Evolutionary conservation across 192 early-diverging fungal species (phyloP), one percentile per base, ranked within the genome.

Genomic region (Umbelopsis sp.): DNA sequence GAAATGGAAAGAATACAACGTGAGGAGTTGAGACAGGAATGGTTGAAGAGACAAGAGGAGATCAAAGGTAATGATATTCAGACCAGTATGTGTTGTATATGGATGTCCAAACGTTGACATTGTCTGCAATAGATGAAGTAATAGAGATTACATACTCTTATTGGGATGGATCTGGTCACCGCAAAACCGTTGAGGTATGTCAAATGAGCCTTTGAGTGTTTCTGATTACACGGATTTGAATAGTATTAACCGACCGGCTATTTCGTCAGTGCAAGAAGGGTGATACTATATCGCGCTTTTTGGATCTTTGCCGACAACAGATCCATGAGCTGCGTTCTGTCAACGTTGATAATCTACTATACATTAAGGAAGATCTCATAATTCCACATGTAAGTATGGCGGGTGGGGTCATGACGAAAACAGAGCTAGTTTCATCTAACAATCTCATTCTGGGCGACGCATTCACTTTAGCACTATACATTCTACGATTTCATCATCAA

Each of bases 401-500:
- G 45, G 29, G 41, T 10, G 54, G 17, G 14, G 10, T 4, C 43
- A 24, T 6, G 9, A 24, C 5, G 4, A 7, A 29, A 45, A 6
- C 44, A 41, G 16, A 41, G 34, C 9, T 34, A 9, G 16, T 32
- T 12, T 20, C 12, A 71, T 2, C 25, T 65, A 44, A 31, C 21
- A n/a, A n/a, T n/a, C n/a, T n/a, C n/a, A n/a, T n/a, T n/a, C 25
- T 4, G 1, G 59, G 6, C 11, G 38, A 12, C 45, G 2, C 31
- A 44, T 14, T 22, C 31, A 7, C 4, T 38, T 0, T 21, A 86
- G 72, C 91, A 93, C 69, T 91, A 89, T 70, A 89, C 93, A 25
- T 93, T 94, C 73, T 98, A 98, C 81, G 97, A 98, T 77, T 96
- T 98, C 72, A 97, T 97, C 43, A 81, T 97, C 71, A 97, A 96